Evolutionary conservation across 1,284 basidiomycete genomes (phyloP).

Genomic region (Coriolopsis trogii): DNA sequence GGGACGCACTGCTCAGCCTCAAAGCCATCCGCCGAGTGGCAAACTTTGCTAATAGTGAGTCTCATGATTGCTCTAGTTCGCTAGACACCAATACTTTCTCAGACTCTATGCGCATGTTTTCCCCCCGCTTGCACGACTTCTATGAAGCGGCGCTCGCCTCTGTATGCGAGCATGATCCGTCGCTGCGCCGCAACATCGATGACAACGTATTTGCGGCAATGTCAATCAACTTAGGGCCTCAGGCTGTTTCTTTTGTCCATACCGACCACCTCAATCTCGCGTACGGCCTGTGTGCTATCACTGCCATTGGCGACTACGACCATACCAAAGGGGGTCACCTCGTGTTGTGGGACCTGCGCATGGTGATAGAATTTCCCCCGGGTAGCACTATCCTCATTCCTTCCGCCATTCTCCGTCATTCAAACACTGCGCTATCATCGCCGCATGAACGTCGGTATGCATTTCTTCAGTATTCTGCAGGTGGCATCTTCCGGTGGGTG

Average conservation of each 20-base stretch:
- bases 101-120: not conserved
- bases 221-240: conserved; percentile 28
- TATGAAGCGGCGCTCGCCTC: not conserved
- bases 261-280: conserved; percentile 25
- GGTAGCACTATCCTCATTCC: conserved; percentile 31
- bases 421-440: conserved; percentile 27
- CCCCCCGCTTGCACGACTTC: not conserved
- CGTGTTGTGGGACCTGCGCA: conserved; percentile 27
- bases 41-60: not conserved
- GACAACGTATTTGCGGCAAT: conserved; percentile 21
- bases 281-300: conserved; percentile 28
- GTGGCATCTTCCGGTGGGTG: conserved; percentile 29
- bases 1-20: not conserved
- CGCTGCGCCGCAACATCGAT: not conserved
- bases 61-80: not conserved
- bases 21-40: not conserved
- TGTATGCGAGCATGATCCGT: not conserved
- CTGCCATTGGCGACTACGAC: conserved; percentile 29
- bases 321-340: conserved; percentile 29
- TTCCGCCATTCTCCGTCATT: conserved; percentile 32
- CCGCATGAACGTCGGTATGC: conserved; percentile 24
- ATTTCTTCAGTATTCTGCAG: conserved; percentile 30
- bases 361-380: conserved; percentile 30
- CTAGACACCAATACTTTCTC: too few species aligned
- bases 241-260: conserved; percentile 12